phyloP scores from a whole-genome alignment of 169 alveolate genomes.

The Eimeria necatrix region DNA sequence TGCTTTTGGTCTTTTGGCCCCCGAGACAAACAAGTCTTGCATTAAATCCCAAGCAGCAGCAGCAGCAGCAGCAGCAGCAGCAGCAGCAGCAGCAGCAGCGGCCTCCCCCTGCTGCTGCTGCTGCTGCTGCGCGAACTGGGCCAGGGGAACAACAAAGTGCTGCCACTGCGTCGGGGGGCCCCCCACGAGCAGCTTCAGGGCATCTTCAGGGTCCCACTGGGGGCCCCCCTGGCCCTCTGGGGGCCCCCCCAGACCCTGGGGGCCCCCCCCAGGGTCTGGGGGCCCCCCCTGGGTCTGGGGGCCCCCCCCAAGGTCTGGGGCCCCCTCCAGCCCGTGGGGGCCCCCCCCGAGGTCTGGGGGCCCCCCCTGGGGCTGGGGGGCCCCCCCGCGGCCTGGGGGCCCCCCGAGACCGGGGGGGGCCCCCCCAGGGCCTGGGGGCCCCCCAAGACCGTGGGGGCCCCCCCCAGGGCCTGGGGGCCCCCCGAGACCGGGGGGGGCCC shows the following conservation, averaged over 20 bases:
- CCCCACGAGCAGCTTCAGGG: background rate
- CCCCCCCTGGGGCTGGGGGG: no score
- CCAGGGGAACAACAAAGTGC: constrained; percentile 15
- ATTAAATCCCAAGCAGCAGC: background rate
- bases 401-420: no score
- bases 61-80: no score
- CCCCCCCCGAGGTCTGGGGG: no score
- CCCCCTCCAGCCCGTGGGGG: no score
- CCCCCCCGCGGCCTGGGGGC: no score
- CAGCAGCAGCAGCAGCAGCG: no score
- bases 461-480: background rate
- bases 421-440: no score
- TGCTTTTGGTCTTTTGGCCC: background rate
- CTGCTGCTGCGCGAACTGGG: constrained; percentile 9
- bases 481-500: background rate
- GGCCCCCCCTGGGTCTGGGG: no score
- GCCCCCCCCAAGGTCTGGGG: no score
- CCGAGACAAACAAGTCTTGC: background rate
- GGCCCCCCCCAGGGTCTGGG: no score
- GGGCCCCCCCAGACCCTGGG: background rate
- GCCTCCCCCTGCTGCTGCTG: background rate
- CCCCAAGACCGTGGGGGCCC: no score
- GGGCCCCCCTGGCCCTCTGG: background rate
- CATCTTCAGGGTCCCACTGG: background rate
- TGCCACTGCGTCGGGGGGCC: constrained; percentile 5